Evolutionary conservation across 169 alveolate species (phyloP).

Genomic region (Cystoisospora suis): DNA sequence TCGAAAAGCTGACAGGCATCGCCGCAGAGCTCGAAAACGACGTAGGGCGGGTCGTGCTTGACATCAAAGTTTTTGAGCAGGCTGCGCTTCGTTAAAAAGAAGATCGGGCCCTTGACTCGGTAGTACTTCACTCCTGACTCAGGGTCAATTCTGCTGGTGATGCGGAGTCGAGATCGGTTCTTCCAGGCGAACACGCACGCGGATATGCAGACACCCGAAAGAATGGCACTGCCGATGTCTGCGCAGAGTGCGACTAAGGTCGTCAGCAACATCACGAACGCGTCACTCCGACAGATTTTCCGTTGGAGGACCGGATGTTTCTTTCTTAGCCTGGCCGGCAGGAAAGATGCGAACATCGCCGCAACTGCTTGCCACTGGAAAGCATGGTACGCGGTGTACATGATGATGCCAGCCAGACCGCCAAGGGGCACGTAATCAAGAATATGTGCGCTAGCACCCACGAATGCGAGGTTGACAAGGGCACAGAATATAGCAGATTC

Average conservation of each 20-base stretch:
- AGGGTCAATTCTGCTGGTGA: not conserved
- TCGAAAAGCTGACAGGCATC: constrained; percentile 28
- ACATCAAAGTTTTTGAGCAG: not conserved
- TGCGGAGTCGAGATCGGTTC: not conserved
- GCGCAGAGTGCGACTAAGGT: not conserved
- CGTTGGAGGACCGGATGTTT: constrained; percentile 22
- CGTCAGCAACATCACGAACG: constrained; percentile 36
- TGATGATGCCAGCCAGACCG: constrained; percentile 43
- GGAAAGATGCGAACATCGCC: constrained; percentile 26
- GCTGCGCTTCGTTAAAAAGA: constrained; percentile 29
- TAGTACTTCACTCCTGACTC: constrained; percentile 22
- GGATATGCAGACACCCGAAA: constrained; percentile 33
- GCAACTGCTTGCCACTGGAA: constrained; percentile 28
- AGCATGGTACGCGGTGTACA: constrained; percentile 42
- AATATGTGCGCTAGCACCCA: constrained; percentile 13
- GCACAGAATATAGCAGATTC: constrained; percentile 32
- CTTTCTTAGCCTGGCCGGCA: constrained; percentile 1
- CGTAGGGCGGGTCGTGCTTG: not conserved
- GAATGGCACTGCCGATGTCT: constrained; percentile 41
- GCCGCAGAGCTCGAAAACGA: not conserved
- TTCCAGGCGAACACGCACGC: constrained; percentile 40
- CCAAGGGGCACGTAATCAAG: constrained; percentile 44
- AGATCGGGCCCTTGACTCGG: constrained; percentile 37
- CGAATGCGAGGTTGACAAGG: constrained; percentile 1
- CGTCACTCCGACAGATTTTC: constrained; percentile 28